A percentile compares a stretch with the other conserved stretches of the same genome.
These are phyloP conservation scores for Globisporangium parvum DNA, from an alignment of 352 stramenopile genomes.

Conservation along the genomic window DNA sequence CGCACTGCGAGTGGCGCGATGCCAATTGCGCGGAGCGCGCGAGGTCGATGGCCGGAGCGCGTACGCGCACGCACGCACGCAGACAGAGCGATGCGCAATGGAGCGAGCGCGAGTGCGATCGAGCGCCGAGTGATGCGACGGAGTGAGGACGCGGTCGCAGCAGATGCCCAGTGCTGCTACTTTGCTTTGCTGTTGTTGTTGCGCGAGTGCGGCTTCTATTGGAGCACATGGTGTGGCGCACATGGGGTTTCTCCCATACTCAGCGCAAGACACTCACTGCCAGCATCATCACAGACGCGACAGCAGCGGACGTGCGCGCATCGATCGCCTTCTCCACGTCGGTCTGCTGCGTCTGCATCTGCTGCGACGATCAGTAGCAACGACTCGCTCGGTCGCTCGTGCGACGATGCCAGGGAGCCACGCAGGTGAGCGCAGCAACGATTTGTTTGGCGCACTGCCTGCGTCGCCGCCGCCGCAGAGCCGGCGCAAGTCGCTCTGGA, in stretches of 20 bases:
- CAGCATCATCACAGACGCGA: too few relatives aligned
- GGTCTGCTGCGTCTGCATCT: background rate
- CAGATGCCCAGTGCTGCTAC: background rate
- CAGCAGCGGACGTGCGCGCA: too few relatives aligned
- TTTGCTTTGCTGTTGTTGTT: background rate
- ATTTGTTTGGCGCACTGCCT: background rate
- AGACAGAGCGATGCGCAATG: background rate
- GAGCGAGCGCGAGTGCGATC: background rate
- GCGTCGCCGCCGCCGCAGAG: slow-evolving; percentile 5
- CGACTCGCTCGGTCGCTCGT: background rate
- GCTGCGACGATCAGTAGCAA: background rate
- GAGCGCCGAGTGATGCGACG: background rate
- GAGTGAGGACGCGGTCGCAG: background rate
- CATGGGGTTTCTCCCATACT: too few relatives aligned
- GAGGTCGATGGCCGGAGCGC: background rate
- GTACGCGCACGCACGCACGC: background rate
- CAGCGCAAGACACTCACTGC: too few relatives aligned
- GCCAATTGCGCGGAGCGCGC: too few relatives aligned
- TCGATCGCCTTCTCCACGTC: too few relatives aligned
- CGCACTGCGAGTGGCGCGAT: too few relatives aligned
- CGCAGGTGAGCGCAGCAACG: slow-evolving; percentile 6
- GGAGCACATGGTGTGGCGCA: too few relatives aligned
- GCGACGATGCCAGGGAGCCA: slow-evolving; percentile 13
- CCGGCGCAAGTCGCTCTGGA: slow-evolving; percentile 17
- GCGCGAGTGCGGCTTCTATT: too few relatives aligned